Base-by-base conservation (phyloP, 169 alveolate species). In the Cryptosporidium sp. region DNA sequence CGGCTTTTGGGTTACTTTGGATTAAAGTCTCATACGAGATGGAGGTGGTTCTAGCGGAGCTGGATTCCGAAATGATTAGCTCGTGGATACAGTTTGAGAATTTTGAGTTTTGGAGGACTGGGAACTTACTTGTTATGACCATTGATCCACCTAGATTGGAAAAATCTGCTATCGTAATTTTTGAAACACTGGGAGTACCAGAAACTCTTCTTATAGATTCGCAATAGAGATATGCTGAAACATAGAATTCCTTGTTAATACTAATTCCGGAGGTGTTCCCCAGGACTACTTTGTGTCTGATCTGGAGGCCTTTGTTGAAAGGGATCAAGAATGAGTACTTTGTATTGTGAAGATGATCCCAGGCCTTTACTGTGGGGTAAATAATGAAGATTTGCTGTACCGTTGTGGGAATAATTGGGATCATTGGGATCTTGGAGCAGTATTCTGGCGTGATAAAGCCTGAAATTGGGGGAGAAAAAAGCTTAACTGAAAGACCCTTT, bases 311-410 rank as follows among this genome's bases (percentile, higher is more conserved):
- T 18, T 33, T 80, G 26, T 65, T 65, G 21, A 80, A 80, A 23
- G 89, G 89, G 4, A 80, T 62, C 23, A 80, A 37, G 16, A 80
- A 80, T n/a, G 89, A 80, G 14, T 80, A 80, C 55, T 59, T 59
- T 10, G 89, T 80, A 14, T 80, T 80, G 23, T 80, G 71, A 10
- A 80, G 45, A 80, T 80, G 89, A 65, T 80, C 75, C 89, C 89
- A 80, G 0, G 89, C 61, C 29, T 65, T 80, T 14, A 80, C 68
- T 41, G 89, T 80, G 7, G 89, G 89, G 70, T 62, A 80, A 23
- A 80, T 80, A 21, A 80, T 59, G 62, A 80, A 80, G 29, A 62
- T 33, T 0, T 80, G 89, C 2, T 31, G 31, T 9, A 58, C 52
- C 3, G 31, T 41, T 61, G 74, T 62, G 21, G 89, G 89, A 6